Percentiles rank a stretch among this genome's conserved stretches.
Evolutionary conservation across 2,329 filamentous ascomycete genomes (phyloP).

Genomic region (Tolypocladium cylindrosporum): DNA sequence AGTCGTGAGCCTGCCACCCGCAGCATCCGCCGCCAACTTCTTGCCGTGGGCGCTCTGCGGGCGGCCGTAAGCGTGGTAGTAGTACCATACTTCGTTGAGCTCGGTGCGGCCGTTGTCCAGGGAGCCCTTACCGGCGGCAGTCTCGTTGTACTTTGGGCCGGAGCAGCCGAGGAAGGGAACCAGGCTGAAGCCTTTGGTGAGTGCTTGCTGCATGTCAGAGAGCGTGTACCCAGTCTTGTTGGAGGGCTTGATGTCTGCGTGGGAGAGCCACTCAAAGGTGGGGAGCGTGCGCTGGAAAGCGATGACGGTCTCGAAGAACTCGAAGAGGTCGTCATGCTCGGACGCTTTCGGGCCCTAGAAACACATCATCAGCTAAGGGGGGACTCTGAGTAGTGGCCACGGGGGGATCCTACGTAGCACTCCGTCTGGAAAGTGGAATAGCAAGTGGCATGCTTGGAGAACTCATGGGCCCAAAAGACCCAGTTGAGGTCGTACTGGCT

Average conservation of each 20-base stretch:
- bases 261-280: slow-evolving; percentile 50
- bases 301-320: slow-evolving; percentile 53
- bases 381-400: neutral
- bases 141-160: slow-evolving; percentile 51
- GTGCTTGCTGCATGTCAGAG: slow-evolving; percentile 36
- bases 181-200: slow-evolving; percentile 40
- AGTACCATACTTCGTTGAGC: slow-evolving; percentile 57
- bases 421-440: slow-evolving; percentile 54
- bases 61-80: slow-evolving; percentile 47
- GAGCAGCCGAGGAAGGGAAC: slow-evolving; percentile 52
- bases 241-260: slow-evolving; percentile 42
- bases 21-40: slow-evolving; percentile 30
- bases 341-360: slow-evolving; percentile 38
- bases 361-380: too few relatives aligned
- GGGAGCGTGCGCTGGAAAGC: slow-evolving; percentile 47
- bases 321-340: slow-evolving; percentile 48
- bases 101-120: slow-evolving; percentile 46
- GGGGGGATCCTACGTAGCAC: slow-evolving; percentile 38
- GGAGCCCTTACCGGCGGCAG: slow-evolving; percentile 42
- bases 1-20: slow-evolving; percentile 38
- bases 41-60: slow-evolving; percentile 41
- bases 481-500: slow-evolving; percentile 43
- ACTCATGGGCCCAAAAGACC: slow-evolving; percentile 58
- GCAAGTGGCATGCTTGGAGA: slow-evolving; percentile 59
- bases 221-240: slow-evolving; percentile 49